Conservation (phyloP, 495 filamentous ascomycete genomes). For the Aspergillus diversus region DNA sequence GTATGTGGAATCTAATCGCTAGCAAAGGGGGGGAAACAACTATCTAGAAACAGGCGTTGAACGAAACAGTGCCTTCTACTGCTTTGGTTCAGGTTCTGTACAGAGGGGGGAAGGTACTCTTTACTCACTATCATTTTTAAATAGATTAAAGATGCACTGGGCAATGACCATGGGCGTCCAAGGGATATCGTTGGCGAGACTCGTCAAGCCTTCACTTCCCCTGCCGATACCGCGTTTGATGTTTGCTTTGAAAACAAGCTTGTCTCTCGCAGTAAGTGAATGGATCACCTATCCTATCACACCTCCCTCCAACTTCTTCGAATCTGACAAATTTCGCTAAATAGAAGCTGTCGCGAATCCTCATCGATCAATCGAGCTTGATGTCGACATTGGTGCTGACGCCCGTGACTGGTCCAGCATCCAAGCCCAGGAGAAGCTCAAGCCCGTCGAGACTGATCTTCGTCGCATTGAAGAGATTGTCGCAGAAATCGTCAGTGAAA, state of each 20-base stretch:
- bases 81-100: background rate
- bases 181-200: conserved; percentile 91
- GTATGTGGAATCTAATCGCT: conserved; percentile 55
- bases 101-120: background rate
- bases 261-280: conserved; percentile 59
- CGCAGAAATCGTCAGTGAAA: conserved; percentile 78
- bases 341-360: conserved; percentile 57
- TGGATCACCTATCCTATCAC: background rate
- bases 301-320: background rate
- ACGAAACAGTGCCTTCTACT: background rate
- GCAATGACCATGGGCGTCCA: conserved; percentile 91
- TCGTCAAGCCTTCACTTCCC: conserved; percentile 93
- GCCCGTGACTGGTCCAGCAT: conserved; percentile 98
- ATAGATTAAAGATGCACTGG: conserved; percentile 91
- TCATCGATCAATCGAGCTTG: conserved; percentile 83
- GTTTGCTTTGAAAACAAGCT: conserved; percentile 95
- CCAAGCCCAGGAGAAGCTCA: conserved; percentile 95
- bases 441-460: conserved; percentile 95
- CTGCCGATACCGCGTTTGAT: conserved; percentile 91
- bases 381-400: conserved; percentile 98
- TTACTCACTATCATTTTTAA: conserved; percentile 15
- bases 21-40: background rate
- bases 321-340: conserved; percentile 7
- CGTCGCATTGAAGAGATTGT: conserved; percentile 90
- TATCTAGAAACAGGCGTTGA: too few relatives aligned